Conservation (phyloP, 1,139 yeast genomes). For the Blastobotrys proliferans region DNA sequence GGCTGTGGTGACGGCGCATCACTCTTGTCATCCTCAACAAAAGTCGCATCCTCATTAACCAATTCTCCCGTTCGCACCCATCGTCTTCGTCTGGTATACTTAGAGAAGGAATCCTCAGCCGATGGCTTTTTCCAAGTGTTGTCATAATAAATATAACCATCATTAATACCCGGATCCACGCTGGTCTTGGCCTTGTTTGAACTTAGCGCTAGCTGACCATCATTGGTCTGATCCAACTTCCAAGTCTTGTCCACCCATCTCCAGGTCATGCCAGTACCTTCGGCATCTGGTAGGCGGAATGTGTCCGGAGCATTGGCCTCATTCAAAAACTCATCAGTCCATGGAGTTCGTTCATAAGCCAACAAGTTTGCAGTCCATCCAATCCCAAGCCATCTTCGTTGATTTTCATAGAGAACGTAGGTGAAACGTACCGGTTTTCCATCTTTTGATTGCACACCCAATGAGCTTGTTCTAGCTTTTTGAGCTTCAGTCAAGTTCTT, state of each 20-base stretch:
- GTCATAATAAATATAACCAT: constrained; percentile 84
- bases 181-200: constrained; percentile 62
- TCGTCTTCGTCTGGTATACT: constrained; percentile 88
- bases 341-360: constrained; percentile 89
- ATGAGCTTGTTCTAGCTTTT: constrained; percentile 26
- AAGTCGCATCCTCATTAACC: constrained; percentile 34
- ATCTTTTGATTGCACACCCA: constrained; percentile 55
- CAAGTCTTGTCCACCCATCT: constrained; percentile 92
- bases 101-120: constrained; percentile 82
- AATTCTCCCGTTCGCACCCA: constrained; percentile 96
- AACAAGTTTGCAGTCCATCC: constrained; percentile 95
- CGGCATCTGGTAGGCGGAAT: constrained; percentile 76
- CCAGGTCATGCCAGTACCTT: constrained; percentile 73
- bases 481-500: constrained; percentile 24
- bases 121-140: constrained; percentile 93
- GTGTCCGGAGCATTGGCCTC: constrained; percentile 74
- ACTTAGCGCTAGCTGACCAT: constrained; percentile 73
- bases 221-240: constrained; percentile 85
- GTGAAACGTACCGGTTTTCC: constrained; percentile 79
- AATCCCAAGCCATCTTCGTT: constrained; percentile 94
- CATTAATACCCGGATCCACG: constrained; percentile 73
- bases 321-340: constrained; percentile 95
- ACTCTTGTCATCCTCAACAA: neutral
- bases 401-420: constrained; percentile 91
- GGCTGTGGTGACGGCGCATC: too few relatives aligned